A percentile compares a stretch with the other conserved stretches of the same genome.
phyloP scores from a whole-genome alignment of 2,329 filamentous ascomycete species.

The Thielaviopsis ethacetica region DNA sequence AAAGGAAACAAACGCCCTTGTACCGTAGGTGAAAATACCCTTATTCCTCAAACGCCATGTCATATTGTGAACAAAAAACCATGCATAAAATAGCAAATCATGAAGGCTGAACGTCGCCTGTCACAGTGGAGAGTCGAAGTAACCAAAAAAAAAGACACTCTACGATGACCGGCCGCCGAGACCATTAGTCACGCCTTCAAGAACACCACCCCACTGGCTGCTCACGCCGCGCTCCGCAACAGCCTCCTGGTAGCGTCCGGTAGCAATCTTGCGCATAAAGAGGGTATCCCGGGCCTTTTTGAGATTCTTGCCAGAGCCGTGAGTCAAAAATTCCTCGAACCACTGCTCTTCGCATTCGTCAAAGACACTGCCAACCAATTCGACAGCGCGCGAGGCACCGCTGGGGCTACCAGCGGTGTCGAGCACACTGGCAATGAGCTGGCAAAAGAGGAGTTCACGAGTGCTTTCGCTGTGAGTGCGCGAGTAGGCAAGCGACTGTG shows the following conservation, averaged over 20 bases:
- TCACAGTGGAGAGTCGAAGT: not conserved
- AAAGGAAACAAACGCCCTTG: not conserved
- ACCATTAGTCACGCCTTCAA: constrained; percentile 35
- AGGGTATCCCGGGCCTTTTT: constrained; percentile 56
- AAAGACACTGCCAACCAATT: constrained; percentile 61
- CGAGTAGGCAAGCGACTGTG: constrained; percentile 59
- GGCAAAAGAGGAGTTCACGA: constrained; percentile 49
- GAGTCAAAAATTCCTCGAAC: constrained; percentile 52
- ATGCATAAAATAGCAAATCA: not conserved
- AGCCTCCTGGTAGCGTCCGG: constrained; percentile 38
- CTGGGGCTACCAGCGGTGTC: constrained; percentile 23
- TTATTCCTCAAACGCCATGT: not conserved
- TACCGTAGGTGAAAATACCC: not conserved
- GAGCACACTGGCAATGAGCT: constrained; percentile 44
- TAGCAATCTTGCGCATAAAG: constrained; percentile 56
- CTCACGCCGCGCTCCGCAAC: constrained; percentile 26
- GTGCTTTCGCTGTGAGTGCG: constrained; percentile 45
- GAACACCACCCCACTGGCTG: constrained; percentile 31
- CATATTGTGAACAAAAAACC: not conserved
- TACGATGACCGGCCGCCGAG: constrained; percentile 14
- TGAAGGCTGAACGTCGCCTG: not conserved
- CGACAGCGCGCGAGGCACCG: constrained; percentile 40
- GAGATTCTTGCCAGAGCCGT: constrained; percentile 46
- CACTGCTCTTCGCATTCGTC: constrained; percentile 53
- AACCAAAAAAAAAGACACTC: not conserved